Evolutionary conservation across 306 rosid species (phyloP).

Genomic region (Medicago truncatula): DNA sequence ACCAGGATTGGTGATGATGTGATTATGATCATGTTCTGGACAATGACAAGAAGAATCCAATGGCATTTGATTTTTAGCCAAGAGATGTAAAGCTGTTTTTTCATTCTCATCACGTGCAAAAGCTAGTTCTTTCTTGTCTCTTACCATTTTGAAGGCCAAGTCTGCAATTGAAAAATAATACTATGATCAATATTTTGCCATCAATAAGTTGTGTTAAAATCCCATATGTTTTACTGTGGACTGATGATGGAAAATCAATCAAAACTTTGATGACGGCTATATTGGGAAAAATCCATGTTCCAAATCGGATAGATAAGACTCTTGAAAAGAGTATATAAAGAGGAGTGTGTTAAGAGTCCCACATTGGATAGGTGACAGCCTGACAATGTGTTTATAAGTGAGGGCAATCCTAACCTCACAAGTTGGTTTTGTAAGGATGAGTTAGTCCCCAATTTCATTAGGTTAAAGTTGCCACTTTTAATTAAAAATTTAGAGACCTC

Average conservation of each 20-base stretch:
- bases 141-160: slow-evolving; percentile 33
- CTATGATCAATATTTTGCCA: background rate
- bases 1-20: slow-evolving; percentile 34
- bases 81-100: slow-evolving; percentile 40
- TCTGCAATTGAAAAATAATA: slow-evolving; percentile 24
- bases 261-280: too few relatives aligned
- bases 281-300: too few relatives aligned
- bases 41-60: slow-evolving; percentile 21
- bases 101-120: background rate
- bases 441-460: too few relatives aligned
- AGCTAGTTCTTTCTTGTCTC: background rate
- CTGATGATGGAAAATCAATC: background rate
- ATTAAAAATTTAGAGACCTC: too few relatives aligned
- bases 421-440: too few relatives aligned
- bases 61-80: slow-evolving; percentile 36
- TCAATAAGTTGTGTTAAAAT: background rate
- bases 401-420: too few relatives aligned
- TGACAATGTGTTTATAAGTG: too few relatives aligned
- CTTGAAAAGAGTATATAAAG: too few relatives aligned
- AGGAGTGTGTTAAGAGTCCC: too few relatives aligned
- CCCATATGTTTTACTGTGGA: background rate
- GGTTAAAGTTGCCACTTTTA: too few relatives aligned
- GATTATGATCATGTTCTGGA: background rate
- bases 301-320: too few relatives aligned
- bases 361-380: too few relatives aligned